Base-by-base conservation (phyloP, 805 yeast species). In the Starmera caribaea region DNA sequence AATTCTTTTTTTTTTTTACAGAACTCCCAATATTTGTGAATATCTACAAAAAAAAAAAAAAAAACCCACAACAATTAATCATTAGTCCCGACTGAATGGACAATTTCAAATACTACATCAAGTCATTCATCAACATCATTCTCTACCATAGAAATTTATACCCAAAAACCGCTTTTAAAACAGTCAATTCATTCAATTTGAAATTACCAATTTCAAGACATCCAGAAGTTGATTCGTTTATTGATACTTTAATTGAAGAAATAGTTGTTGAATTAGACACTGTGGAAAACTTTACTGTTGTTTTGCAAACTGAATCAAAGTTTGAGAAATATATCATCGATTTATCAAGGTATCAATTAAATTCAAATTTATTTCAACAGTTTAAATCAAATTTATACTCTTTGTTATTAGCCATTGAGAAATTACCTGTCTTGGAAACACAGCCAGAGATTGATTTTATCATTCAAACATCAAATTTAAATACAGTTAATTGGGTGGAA, bases 141-240 rank as follows among this genome's bases (percentile, higher is more conserved):
- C 43, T 61, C 8, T 58, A 54, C 40, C 59, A 64, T 39, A 55
- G 70, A 27, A 51, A 57, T 26, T 51, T 65, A 1, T 66, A 66
- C 37, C 70, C 71, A 3, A 21, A 41, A 5, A 54, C 48, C 4
- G 51, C 66, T 0, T 66, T 62, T 39, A 62, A 59, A 26, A 39
- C 51, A 27, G 55, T 65, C 3, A 61, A 62, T 9, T 66, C 71
- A 5, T 74, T 71, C 47, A 63, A 66, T 31, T 39, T 74, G 13
- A 57, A 54, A 32, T 58, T 69, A 0, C 69, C 72, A 11, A 59
- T 64, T 30, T 65, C 61, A 37, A 56, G 79, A 43, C 75, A 73
- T 45, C 76, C 76, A 0, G 62, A 48, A 2, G 63, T 71, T n/a
- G 26, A 21, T 21, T 21, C 26, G 11, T 37, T 45, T 26, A 14